Base-by-base conservation (phyloP, 169 alveolate genomes). In the Plasmodium adleri region DNA sequence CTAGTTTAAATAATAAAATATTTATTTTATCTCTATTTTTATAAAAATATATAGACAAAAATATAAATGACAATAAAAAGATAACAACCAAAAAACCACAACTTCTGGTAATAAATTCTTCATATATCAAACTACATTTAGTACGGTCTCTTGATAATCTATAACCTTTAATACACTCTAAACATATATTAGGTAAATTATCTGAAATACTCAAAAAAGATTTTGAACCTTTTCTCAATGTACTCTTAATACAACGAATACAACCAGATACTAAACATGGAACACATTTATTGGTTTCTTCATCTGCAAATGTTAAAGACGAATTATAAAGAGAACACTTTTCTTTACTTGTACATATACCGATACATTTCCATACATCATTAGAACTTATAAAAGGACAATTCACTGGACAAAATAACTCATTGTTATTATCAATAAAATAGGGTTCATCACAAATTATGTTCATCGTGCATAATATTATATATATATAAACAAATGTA, bases 311-410 rank as follows among this genome's bases (percentile, higher is more conserved):
- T 50, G 80, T 64, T 62, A 93, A 54, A 47, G 72, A 24, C 22
- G 96, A 94, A 66, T 93, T 93, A 64, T 90, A 93, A 49, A 90
- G 60, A 13, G 86, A 76, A 74, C 96, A 93, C 20, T 67, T 60
- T 47, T 49, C 93, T 17, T 39, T 87, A 9, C 56, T 28, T 43
- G 94, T 88, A 60, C 96, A 93, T 15, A 91, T 92, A 67, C 96
- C 96, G 24, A 93, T 83, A 74, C 90, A 72, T 86, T 91, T 91
- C 96, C 96, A 93, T 45, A 93, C 94, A 20, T 93, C 92, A 59
- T 74, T 93, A 71, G 63, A 94, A 15, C 94, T 88, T 88, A 94
- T 80, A 59, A 72, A 90, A 12, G 96, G 95, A 32, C 96, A 93
- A 49, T 87, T 88, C 26, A 58, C 52, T 24, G 96, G 96, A 43